Evolutionary conservation across 768 basidiomycete genomes (phyloP), one percentile per base, ranked within the genome.

Genomic region (Leccinum uliginosum): DNA sequence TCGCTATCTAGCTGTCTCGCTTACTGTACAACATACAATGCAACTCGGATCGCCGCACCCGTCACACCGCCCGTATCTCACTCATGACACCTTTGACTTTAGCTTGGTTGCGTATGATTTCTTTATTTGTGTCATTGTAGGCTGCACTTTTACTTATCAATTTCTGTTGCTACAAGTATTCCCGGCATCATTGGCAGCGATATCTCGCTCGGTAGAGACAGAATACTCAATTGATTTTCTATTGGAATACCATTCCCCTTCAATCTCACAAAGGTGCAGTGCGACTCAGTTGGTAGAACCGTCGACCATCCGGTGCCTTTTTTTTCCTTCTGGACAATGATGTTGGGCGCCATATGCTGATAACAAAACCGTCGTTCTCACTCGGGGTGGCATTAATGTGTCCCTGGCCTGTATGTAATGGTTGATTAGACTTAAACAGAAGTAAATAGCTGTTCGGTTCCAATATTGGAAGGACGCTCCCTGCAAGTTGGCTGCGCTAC

Each of bases 151-250:
- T 63, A 71, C 69, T 69, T 69, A 69, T 65, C 65, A 44, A 38
- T 57, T 60, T 43, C 58, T 70, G 62, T 66, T 69, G 68, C 59
- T 64, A 69, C 67, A 62, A 59, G 58, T 71, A 70, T 69, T 63
- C 67, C 67, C 65, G 14, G 17, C 61, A 64, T 58, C 30, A 12
- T 32, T 32, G 59, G 53, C 66, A 62, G 53, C 59, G 59, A 70
- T 70, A 68, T 70, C 67, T 70, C 62, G 43, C 55, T 59, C 62
- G 55, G 59, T 57, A 55, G 68, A 68, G 62, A 69, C 61, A 65
- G 53, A 60, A 57, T 57, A 59, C 53, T 59, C 54, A 29, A 11
- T 43, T 61, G 53, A 14, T 59, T 64, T 50, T 58, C 46, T 64
- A 62, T 54, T 55, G 59, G 51, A 57, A 53, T 57, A 38, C 53